phyloP scores from a whole-genome alignment of 2,329 filamentous ascomycete genomes.

The Catunica adiposa region DNA sequence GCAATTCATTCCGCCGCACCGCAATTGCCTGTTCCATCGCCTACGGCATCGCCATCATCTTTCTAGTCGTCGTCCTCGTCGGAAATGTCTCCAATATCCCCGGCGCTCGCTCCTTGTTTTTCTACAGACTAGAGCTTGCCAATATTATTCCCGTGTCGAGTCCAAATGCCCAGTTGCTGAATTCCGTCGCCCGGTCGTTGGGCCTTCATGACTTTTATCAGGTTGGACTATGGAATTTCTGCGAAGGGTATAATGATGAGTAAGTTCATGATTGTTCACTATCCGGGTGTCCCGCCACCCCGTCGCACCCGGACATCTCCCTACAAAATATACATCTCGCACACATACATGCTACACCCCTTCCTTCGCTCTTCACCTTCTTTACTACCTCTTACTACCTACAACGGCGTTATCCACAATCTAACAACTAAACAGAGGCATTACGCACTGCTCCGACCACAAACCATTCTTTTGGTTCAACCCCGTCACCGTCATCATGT shows the following conservation, averaged over 20 bases:
- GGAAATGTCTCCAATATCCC: constrained; percentile 51
- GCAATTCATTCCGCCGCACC: constrained; percentile 33
- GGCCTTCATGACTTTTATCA: constrained; percentile 91
- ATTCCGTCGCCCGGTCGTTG: constrained; percentile 70
- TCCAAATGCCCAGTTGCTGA: constrained; percentile 59
- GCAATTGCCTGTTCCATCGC: constrained; percentile 48
- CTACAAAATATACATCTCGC: no score
- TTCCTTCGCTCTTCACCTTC: no score
- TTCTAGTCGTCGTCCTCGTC: constrained; percentile 63
- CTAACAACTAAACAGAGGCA: constrained; percentile 35
- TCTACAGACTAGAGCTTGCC: constrained; percentile 68
- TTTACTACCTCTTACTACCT: no score
- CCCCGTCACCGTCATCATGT: constrained; percentile 63
- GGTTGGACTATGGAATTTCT: constrained; percentile 82
- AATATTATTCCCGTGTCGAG: constrained; percentile 62
- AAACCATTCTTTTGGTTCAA: constrained; percentile 75
- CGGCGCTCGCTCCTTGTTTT: constrained; percentile 56
- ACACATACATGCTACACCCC: no score
- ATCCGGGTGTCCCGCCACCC: no score
- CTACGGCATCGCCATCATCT: constrained; percentile 60
- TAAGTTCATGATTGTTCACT: constrained; percentile 25
- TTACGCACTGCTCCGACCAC: constrained; percentile 60
- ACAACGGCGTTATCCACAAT: no score
- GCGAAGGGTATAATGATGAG: constrained; percentile 63
- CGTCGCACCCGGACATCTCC: no score